These are phyloP conservation scores for Singerocomus inundabilis DNA, from an alignment of 1,284 basidiomycete species.

Conservation along the genomic window DNA sequence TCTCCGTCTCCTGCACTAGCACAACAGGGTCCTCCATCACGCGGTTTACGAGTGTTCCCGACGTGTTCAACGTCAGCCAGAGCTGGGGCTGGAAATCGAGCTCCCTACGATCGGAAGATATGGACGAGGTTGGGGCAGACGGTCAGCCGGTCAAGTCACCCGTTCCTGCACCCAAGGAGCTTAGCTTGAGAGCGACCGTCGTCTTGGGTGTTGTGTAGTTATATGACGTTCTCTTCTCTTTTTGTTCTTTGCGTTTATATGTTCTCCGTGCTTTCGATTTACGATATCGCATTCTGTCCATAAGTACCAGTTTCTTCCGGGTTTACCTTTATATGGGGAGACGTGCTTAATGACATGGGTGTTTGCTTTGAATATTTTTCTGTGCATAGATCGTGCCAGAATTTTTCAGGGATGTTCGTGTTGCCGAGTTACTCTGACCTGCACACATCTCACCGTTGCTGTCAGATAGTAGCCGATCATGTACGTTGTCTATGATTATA, in stretches of 20 bases:
- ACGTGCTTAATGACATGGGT: not conserved
- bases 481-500: too few species aligned
- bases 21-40: constrained; percentile 82
- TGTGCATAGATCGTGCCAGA: too few species aligned
- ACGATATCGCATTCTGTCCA: not conserved
- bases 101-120: constrained; percentile 54
- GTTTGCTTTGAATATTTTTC: not conserved
- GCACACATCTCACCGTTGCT: too few species aligned
- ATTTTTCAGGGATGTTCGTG: not conserved
- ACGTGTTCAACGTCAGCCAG: constrained; percentile 77
- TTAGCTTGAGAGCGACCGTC: constrained; percentile 72
- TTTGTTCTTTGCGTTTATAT: not conserved
- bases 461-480: too few species aligned
- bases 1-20: constrained; percentile 80
- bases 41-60: constrained; percentile 82
- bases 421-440: not conserved
- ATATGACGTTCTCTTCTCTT: not conserved
- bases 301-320: not conserved
- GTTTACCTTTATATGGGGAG: constrained; percentile 1
- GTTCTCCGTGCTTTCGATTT: constrained; percentile 10
- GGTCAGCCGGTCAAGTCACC: constrained; percentile 31
- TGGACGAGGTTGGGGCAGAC: constrained; percentile 50
- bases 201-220: constrained; percentile 66
- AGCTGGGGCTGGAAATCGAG: constrained; percentile 84
- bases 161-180: constrained; percentile 40